These are phyloP conservation scores for Monosporozyma solicola DNA, from an alignment of 805 yeast genomes.

Conservation along the genomic window DNA sequence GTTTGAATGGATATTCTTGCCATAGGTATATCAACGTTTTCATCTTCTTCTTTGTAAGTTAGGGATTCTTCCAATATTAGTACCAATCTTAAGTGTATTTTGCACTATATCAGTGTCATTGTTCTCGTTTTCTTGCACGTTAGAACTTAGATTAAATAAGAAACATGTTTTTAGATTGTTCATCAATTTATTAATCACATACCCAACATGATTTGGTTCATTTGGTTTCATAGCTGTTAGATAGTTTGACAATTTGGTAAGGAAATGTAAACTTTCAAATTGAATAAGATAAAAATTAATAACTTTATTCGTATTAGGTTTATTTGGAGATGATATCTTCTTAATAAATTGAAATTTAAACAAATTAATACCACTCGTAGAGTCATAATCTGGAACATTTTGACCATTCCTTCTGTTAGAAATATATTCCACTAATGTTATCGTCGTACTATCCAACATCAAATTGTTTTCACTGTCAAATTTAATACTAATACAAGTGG, in stretches of 20 bases:
- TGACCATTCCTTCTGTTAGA: not conserved
- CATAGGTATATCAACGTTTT: not conserved
- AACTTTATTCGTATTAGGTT: not conserved
- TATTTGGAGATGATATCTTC: not conserved
- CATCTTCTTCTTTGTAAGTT: not conserved
- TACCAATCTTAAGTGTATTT: not conserved
- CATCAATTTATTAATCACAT: conserved; percentile 23
- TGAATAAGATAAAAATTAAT: conserved; percentile 22
- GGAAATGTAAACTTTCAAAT: conserved; percentile 14
- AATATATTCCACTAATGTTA: not conserved
- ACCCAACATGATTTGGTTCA: conserved; percentile 17
- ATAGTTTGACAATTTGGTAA: conserved; percentile 8
- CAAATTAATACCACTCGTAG: conserved; percentile 10
- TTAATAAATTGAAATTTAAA: conserved; percentile 16
- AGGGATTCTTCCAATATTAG: conserved; percentile 2
- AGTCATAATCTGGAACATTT: not conserved
- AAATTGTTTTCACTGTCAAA: not conserved
- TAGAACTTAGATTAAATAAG: conserved; percentile 23
- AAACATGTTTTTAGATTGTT: conserved; percentile 32
- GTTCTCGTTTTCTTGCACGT: conserved; percentile 6
- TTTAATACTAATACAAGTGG: not conserved
- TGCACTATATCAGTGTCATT: conserved; percentile 7
- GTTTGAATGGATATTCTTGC: not conserved
- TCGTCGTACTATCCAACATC: not conserved
- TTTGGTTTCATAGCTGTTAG: conserved; percentile 4